Evolutionary conservation across 192 early-diverging fungal genomes (phyloP), one percentile per base, ranked within the genome.

Genomic region (Linnemannia exigua): DNA sequence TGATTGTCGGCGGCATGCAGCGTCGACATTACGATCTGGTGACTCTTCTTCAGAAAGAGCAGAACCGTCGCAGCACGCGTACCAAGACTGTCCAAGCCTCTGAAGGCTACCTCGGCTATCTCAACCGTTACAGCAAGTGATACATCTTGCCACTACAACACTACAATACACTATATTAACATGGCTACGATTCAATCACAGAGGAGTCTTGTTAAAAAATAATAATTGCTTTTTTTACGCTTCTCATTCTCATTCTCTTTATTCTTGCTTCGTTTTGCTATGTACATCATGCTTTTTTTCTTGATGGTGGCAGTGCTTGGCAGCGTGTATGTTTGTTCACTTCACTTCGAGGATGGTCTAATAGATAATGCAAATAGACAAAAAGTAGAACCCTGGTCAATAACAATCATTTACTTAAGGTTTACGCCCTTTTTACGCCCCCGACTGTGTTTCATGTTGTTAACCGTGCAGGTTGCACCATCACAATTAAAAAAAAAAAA

Each of bases 51-150:
- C 81, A 76, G 51, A 79, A 67, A 51, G 88, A 91, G 36, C 78
- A 81, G 31, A 52, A 83, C 47, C 90, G 90, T 50, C 81, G 88
- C n/a, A 91, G 86, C 74, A 89, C 88, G 37, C 77, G 90, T 17
- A 88, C 76, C 44, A 91, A 88, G 78, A 86, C 80, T 51, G 76
- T 77, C 20, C 74, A 77, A 70, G 84, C 84, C 3, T 76, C 79
- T 5, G 84, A 86, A 46, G 84, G 84, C 41, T 86, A 80, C 36
- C 61, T 86, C 20, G 84, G 84, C 25, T 86, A 86, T 37, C 38
- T 80, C 44, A 86, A 86, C 75, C 54, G 54, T 31, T 41, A 48
- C 38, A 75, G 47, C 44, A 79, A 84, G 68, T 74, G 33, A 46
- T 6, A 38, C 44, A 20, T 47, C 28, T 1, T 31, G 9, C 5